A percentile compares a stretch with the other conserved stretches of the same genome.
These are phyloP conservation scores for Lepidium sativum DNA, from an alignment of 345 rosid genomes.

Conservation along the genomic window DNA sequence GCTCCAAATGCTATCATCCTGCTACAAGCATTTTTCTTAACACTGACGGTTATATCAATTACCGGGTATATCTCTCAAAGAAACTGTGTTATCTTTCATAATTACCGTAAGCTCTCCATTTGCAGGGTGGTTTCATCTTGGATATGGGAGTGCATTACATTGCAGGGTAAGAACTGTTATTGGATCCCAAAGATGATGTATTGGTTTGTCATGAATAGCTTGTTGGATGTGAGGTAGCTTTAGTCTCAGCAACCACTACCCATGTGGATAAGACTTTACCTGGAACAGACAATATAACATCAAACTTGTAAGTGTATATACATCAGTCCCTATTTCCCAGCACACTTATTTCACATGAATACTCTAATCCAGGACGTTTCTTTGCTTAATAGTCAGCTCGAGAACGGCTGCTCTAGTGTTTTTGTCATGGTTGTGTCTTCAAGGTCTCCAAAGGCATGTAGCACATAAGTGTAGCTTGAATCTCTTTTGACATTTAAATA, in stretches of 20 bases:
- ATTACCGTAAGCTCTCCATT: slow-evolving; percentile 5
- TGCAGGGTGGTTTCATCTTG: slow-evolving; percentile 92
- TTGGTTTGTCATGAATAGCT: slow-evolving; percentile 45
- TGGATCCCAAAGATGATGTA: slow-evolving; percentile 1
- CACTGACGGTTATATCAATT: not conserved
- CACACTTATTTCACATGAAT: slow-evolving; percentile 1
- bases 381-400: slow-evolving; percentile 61
- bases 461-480: too few relatives aligned
- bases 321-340: not conserved
- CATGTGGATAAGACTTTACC: slow-evolving; percentile 78
- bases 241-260: slow-evolving; percentile 68
- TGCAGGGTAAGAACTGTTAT: slow-evolving; percentile 65
- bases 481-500: too few relatives aligned
- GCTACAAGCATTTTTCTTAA: not conserved
- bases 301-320: slow-evolving; percentile 61
- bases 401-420: slow-evolving; percentile 90
- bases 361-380: slow-evolving; percentile 16
- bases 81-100: not conserved
- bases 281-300: slow-evolving; percentile 78
- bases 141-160: slow-evolving; percentile 98
- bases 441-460: slow-evolving; percentile 82
- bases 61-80: not conserved
- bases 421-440: slow-evolving; percentile 91
- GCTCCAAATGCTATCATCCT: not conserved
- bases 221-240: slow-evolving; percentile 77